phyloP scores from a whole-genome alignment of 352 stramenopile genomes.

The Phytopythium litorale region DNA sequence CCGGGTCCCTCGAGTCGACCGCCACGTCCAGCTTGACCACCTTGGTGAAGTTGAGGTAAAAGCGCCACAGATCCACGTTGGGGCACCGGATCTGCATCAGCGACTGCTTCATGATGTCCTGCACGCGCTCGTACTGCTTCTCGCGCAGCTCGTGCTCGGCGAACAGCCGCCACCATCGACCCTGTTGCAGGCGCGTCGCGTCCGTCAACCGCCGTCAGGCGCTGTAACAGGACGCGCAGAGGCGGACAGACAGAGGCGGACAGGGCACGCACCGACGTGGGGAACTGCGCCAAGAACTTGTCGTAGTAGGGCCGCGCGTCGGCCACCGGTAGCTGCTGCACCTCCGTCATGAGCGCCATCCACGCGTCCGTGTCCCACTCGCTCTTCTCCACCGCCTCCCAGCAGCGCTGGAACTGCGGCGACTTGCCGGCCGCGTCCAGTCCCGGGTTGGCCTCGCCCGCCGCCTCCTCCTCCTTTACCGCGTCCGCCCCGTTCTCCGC shows the following conservation, averaged over 20 bases:
- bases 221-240: too few relatives aligned
- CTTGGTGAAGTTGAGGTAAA: slow-evolving; percentile 88
- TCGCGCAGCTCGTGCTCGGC: slow-evolving; percentile 83
- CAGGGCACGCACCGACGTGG: slow-evolving; percentile 41
- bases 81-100: slow-evolving; percentile 82
- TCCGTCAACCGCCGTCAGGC: not conserved
- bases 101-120: slow-evolving; percentile 87
- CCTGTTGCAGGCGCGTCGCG: slow-evolving; percentile 16
- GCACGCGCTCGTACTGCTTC: slow-evolving; percentile 83
- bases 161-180: slow-evolving; percentile 85
- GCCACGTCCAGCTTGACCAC: slow-evolving; percentile 79
- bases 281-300: slow-evolving; percentile 63
- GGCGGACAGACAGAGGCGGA: not conserved
- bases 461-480: not conserved
- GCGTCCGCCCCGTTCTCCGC: not conserved
- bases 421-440: slow-evolving; percentile 21
- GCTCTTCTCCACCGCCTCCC: slow-evolving; percentile 47
- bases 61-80: slow-evolving; percentile 82
- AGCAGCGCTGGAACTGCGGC: slow-evolving; percentile 62
- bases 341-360: slow-evolving; percentile 77
- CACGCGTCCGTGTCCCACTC: slow-evolving; percentile 76
- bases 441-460: not conserved
- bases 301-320: slow-evolving; percentile 78
- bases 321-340: slow-evolving; percentile 54
- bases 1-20: slow-evolving; percentile 47